A percentile compares a stretch with the other conserved stretches of the same genome.
These are phyloP conservation scores for Diospyros lotus DNA, from an alignment of 148 eudicot species.

Conservation along the genomic window DNA sequence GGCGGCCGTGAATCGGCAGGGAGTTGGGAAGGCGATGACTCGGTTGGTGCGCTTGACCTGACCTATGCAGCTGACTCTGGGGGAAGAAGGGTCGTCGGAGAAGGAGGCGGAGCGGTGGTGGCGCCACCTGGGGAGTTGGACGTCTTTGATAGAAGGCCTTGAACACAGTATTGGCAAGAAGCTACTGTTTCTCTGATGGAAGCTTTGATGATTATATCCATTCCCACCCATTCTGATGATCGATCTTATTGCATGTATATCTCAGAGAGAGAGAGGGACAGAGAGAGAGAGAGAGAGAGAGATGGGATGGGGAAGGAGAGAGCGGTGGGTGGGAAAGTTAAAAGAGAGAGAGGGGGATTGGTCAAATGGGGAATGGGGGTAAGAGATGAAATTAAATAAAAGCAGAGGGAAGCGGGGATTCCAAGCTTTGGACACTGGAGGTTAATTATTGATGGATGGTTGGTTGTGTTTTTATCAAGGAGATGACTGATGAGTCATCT, in stretches of 20 bases:
- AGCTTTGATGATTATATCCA: conserved; percentile 12
- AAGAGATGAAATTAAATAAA: not conserved
- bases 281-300: conserved; percentile 9
- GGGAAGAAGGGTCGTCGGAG: conserved; percentile 49
- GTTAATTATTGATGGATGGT: no score
- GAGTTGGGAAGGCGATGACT: conserved; percentile 31
- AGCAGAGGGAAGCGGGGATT: not conserved
- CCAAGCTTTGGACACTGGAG: no score
- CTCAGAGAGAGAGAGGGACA: conserved; percentile 8
- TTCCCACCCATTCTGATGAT: conserved; percentile 17
- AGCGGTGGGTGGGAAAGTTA: not conserved
- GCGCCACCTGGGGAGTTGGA: conserved; percentile 23
- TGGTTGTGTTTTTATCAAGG: no score
- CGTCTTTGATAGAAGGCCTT: conserved; percentile 46
- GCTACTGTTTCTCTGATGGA: conserved; percentile 15
- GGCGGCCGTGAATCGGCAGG: conserved; percentile 9
- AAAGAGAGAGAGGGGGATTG: not conserved
- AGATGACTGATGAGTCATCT: no score
- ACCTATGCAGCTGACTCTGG: conserved; percentile 65
- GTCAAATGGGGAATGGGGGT: not conserved
- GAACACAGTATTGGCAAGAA: conserved; percentile 70
- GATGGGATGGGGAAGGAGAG: not conserved
- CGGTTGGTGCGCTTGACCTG: conserved; percentile 59
- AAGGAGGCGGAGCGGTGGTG: conserved; percentile 10
- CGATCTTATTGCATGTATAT: not conserved